Evolutionary conservation across 495 filamentous ascomycete genomes (phyloP).

Genomic region (Penicillium turbatum): DNA sequence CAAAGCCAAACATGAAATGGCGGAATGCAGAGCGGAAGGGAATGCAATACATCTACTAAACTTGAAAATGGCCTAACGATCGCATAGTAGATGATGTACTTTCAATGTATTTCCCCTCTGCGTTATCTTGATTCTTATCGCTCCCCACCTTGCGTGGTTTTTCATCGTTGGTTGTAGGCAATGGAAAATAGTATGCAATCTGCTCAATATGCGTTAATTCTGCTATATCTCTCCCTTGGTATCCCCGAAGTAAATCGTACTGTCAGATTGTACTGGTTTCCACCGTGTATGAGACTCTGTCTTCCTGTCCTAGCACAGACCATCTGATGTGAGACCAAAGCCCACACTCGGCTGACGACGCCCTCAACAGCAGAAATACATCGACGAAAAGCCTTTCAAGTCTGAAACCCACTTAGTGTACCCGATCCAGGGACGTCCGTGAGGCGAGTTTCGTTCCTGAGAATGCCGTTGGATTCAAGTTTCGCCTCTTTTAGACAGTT

Average conservation of each 20-base stretch:
- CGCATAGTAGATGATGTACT: slow-evolving; percentile 8
- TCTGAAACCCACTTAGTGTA: not conserved
- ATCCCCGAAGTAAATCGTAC: too few relatives aligned
- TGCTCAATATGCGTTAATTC: too few relatives aligned
- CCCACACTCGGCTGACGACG: slow-evolving; percentile 7
- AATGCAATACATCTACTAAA: slow-evolving; percentile 17
- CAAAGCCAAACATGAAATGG: slow-evolving; percentile 12
- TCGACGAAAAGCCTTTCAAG: not conserved
- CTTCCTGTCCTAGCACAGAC: not conserved
- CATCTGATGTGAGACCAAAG: slow-evolving; percentile 8
- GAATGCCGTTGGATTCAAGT: not conserved
- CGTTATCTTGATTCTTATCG: slow-evolving; percentile 13
- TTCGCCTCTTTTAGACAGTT: not conserved
- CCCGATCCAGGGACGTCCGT: not conserved
- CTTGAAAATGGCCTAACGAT: not conserved
- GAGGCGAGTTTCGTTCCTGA: slow-evolving; percentile 3
- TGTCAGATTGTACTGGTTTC: not conserved
- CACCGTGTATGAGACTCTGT: not conserved
- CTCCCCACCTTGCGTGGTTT: not conserved
- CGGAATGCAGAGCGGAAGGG: slow-evolving; percentile 9
- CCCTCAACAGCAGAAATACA: not conserved
- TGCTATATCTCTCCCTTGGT: not conserved
- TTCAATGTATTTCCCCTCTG: not conserved
- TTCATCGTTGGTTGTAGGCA: not conserved
- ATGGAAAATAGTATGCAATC: not conserved